Percentiles rank a stretch among this genome's conserved stretches.
Evolutionary conservation across 2,329 filamentous ascomycete species (phyloP).

Genomic region (Trichoderma sp.): DNA sequence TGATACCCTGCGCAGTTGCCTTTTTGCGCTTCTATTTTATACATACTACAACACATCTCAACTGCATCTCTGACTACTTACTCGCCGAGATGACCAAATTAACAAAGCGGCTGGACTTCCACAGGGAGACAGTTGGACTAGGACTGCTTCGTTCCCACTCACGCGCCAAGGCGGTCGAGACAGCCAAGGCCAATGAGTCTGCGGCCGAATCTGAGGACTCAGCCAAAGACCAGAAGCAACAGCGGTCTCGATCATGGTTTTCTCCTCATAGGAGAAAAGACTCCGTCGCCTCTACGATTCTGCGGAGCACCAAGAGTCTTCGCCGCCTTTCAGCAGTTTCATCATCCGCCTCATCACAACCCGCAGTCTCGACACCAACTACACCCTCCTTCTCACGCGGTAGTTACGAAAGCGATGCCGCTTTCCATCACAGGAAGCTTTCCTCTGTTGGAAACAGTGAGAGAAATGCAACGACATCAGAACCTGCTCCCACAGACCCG

Average conservation of each 20-base stretch:
- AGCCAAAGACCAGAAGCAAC: constrained; percentile 12
- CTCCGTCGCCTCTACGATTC: constrained; percentile 12
- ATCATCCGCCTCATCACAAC: not conserved
- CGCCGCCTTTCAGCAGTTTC: constrained; percentile 15
- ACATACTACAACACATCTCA: not conserved
- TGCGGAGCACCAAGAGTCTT: constrained; percentile 13
- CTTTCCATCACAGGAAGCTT: constrained; percentile 29
- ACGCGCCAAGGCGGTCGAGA: not conserved
- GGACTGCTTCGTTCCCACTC: constrained; percentile 9
- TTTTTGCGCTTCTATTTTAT: constrained; percentile 4
- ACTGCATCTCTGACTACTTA: not conserved
- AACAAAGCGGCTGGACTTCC: constrained; percentile 12
- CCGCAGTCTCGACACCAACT: constrained; percentile 25
- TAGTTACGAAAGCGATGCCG: constrained; percentile 39
- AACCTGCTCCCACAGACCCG: constrained; percentile 1
- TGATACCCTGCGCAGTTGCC: constrained; percentile 17
- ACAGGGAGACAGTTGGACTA: constrained; percentile 4
- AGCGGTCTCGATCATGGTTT: constrained; percentile 18
- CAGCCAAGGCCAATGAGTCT: not conserved
- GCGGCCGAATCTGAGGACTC: not conserved
- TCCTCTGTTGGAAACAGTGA: not conserved
- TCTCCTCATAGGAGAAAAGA: constrained; percentile 17
- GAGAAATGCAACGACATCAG: not conserved
- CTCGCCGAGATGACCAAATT: constrained; percentile 3
- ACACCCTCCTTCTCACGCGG: constrained; percentile 47